Evolutionary conservation across 805 yeast species (phyloP), one percentile per base, ranked within the genome.

Genomic region (Sugiyamaella qingdaonensis): DNA sequence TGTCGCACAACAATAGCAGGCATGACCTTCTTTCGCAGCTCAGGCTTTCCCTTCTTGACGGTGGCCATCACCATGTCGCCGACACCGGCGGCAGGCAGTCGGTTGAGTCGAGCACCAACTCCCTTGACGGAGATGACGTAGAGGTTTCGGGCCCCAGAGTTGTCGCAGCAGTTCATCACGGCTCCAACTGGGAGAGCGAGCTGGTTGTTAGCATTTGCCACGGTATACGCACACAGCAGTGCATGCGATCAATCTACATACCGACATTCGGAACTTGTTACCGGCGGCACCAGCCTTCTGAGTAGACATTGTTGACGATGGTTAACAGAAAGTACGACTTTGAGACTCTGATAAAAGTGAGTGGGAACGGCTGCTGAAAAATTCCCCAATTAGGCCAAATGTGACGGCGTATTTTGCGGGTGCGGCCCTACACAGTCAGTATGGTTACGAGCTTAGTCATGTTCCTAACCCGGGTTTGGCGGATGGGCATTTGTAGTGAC

Each of bases 1-100:
- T 94, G 99, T 82, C 99, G 92, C 66, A 94, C 86, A 74, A 94
- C 98, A 71, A 94, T 89, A 71, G 99, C 99, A 78, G 97, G 99
- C 97, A 95, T 91, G 70, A 94, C 97, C 86, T 94, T 94, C 96
- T 94, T 94, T 86, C 99, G 91, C 78, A 94, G 89, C 82, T 94
- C 99, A 78, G 99, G 99, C 90, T 94, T 94, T 88, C 99, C 99
- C 83, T 95, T 94, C 89, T 94, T 94, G 77, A 94, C 99, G 71
- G 99, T 94, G 72, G 99, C 78, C 74, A 72, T 69, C 59, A 70
- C 73, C 74, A 70, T 70, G 80, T 95, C 99, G 84, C 99, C 99
- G 70, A 94, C 92, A 72, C 98, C 90, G 70, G 98, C 99, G 73
- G 99, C 99, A 78, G 99, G 99, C 72, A 94, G 86, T 86, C 99